Percentiles rank a stretch among this genome's conserved stretches.
Evolutionary conservation across 2,329 filamentous ascomycete species (phyloP).

Genomic region (Ophiostoma pallidulum): DNA sequence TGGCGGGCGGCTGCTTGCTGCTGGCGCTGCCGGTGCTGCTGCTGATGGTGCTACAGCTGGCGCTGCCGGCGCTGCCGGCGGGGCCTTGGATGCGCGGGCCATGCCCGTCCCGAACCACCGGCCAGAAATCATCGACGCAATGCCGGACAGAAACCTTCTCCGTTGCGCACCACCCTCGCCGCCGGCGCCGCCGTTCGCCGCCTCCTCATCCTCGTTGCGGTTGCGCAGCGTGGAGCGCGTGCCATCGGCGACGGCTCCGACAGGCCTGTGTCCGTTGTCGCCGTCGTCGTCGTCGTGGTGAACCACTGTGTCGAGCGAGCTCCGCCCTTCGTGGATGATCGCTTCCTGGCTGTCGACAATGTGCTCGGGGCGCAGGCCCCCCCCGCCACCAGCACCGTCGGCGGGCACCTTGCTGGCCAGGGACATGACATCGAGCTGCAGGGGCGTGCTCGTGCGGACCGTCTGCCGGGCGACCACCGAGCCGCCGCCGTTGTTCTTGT

Average conservation of each 20-base stretch:
- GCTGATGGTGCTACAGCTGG: too few relatives aligned
- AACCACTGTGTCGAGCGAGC: not conserved
- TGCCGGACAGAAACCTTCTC: constrained; percentile 5
- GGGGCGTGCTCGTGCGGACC: constrained; percentile 6
- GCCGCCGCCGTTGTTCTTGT: constrained; percentile 1
- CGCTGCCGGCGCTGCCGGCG: not conserved
- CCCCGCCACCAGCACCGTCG: not conserved
- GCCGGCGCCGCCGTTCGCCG: not conserved
- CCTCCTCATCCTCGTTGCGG: not conserved
- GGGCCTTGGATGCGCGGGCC: not conserved
- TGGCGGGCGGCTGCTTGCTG: constrained; percentile 1
- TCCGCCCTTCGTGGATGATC: constrained; percentile 8
- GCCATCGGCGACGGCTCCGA: constrained; percentile 2
- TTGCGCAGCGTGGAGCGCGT: constrained; percentile 3
- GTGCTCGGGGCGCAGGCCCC: not conserved
- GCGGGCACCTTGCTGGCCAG: not conserved
- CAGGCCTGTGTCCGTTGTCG: not conserved
- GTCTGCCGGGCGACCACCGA: constrained; percentile 4
- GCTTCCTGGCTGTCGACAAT: constrained; percentile 11
- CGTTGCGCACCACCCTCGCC: not conserved
- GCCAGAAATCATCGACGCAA: constrained; percentile 5
- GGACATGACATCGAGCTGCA: constrained; percentile 1
- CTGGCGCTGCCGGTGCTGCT: not conserved
- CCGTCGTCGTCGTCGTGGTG: not conserved
- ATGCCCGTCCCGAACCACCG: constrained; percentile 6